These are phyloP conservation scores for Ascocoryne sarcoides DNA, from an alignment of 2,329 filamentous ascomycete species.

Conservation along the genomic window DNA sequence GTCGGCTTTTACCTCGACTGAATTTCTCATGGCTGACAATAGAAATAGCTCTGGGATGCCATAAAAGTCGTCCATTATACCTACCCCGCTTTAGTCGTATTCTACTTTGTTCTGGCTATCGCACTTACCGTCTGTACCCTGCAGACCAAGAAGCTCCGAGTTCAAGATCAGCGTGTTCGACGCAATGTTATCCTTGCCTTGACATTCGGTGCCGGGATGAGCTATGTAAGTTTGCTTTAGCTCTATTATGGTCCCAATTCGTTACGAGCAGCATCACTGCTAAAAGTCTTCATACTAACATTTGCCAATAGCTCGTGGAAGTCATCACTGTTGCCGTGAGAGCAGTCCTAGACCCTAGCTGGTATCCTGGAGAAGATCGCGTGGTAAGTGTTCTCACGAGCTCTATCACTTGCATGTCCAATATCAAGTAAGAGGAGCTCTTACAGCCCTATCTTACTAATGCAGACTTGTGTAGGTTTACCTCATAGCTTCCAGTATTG, in stretches of 20 bases:
- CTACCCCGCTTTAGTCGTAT: constrained; percentile 47
- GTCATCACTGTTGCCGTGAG: constrained; percentile 20
- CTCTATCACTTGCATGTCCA: too few species aligned
- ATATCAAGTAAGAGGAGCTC: too few species aligned
- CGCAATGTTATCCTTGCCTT: constrained; percentile 36
- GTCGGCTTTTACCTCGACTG: too few species aligned
- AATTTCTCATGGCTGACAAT: not conserved
- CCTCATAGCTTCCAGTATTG: constrained; percentile 50
- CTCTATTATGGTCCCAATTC: too few species aligned
- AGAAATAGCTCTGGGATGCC: constrained; percentile 11
- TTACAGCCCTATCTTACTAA: too few species aligned
- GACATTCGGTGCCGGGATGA: constrained; percentile 28
- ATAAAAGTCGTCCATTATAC: constrained; percentile 42
- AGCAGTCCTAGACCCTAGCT: too few species aligned
- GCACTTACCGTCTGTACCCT: constrained; percentile 44
- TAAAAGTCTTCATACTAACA: constrained; percentile 7
- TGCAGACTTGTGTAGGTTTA: constrained; percentile 44
- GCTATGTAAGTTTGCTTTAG: constrained; percentile 32
- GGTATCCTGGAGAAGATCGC: too few species aligned
- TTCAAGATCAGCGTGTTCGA: constrained; percentile 31
- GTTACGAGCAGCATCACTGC: too few species aligned
- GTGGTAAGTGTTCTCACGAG: too few species aligned
- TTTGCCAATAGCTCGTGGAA: constrained; percentile 26
- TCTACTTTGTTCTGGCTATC: constrained; percentile 47
- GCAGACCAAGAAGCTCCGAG: constrained; percentile 36